Evolutionary conservation across 805 yeast species (phyloP).

Genomic region (Cyberlindnera amylophila): DNA sequence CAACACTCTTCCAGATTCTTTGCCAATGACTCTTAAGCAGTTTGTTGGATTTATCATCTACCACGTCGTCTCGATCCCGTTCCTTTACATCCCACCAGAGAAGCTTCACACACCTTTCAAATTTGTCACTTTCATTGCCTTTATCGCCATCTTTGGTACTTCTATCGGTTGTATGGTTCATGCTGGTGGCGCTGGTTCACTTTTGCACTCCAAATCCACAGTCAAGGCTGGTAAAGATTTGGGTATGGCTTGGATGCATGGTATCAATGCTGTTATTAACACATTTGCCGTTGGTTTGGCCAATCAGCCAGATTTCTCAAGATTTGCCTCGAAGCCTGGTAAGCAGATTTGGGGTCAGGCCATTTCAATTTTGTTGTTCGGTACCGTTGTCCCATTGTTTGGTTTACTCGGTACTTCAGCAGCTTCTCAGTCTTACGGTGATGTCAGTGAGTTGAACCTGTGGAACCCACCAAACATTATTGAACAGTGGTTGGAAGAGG

Average conservation of each 20-base stretch:
- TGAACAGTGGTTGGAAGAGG: slow-evolving; percentile 37
- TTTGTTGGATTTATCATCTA: slow-evolving; percentile 39
- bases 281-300: slow-evolving; percentile 30
- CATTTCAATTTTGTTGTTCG: slow-evolving; percentile 34
- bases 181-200: slow-evolving; percentile 33
- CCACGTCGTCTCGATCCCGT: slow-evolving; percentile 32
- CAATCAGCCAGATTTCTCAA: slow-evolving; percentile 31
- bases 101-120: slow-evolving; percentile 29
- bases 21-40: slow-evolving; percentile 39
- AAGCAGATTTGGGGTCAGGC: slow-evolving; percentile 37
- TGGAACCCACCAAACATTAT: slow-evolving; percentile 47
- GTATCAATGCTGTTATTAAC: slow-evolving; percentile 29
- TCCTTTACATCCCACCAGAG: slow-evolving; percentile 32
- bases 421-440: slow-evolving; percentile 36
- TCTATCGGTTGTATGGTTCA: slow-evolving; percentile 30
- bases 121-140: slow-evolving; percentile 27
- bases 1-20: slow-evolving; percentile 36
- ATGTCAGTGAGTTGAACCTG: slow-evolving; percentile 24
- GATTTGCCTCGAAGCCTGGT: slow-evolving; percentile 38
- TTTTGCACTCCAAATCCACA: slow-evolving; percentile 28
- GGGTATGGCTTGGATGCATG: slow-evolving; percentile 31
- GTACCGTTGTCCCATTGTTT: slow-evolving; percentile 42
- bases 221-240: slow-evolving; percentile 28
- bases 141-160: slow-evolving; percentile 35
- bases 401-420: slow-evolving; percentile 45